Evolutionary conservation across 345 rosid genomes (phyloP).

Genomic region (Aegle marmelos): DNA sequence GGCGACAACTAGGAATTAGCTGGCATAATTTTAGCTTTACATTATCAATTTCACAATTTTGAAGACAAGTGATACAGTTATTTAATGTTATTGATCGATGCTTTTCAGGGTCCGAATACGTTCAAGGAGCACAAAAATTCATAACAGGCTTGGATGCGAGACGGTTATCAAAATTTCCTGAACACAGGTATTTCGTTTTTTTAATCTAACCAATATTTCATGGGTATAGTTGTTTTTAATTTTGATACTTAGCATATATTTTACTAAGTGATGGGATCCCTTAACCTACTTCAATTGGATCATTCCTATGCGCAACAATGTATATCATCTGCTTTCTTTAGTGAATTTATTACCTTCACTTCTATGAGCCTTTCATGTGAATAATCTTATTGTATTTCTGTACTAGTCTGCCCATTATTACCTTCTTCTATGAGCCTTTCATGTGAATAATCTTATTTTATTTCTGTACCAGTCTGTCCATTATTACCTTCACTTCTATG

Average conservation of each 20-base stretch:
- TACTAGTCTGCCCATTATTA: not conserved
- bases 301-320: not conserved
- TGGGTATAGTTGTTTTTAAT: not conserved
- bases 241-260: not conserved
- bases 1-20: not conserved
- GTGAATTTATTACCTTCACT: not conserved
- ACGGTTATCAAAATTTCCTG: slow-evolving; percentile 70
- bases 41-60: not conserved
- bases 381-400: not conserved
- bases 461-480: not conserved
- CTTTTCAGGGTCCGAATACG: slow-evolving; percentile 61
- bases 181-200: slow-evolving; percentile 49
- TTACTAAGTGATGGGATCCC: not conserved
- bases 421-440: not conserved
- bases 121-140: slow-evolving; percentile 83
- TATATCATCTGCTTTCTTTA: not conserved
- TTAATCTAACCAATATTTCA: not conserved
- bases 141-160: slow-evolving; percentile 98
- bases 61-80: not conserved
- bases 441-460: not conserved
- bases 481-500: too few relatives aligned
- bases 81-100: not conserved
- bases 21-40: not conserved
- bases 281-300: not conserved
- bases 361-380: not conserved